Percentiles rank a stretch among this genome's conserved stretches.
These are phyloP conservation scores for Cutaneotrichosporon dermatis DNA, from an alignment of 1,284 basidiomycete genomes.

Conservation along the genomic window DNA sequence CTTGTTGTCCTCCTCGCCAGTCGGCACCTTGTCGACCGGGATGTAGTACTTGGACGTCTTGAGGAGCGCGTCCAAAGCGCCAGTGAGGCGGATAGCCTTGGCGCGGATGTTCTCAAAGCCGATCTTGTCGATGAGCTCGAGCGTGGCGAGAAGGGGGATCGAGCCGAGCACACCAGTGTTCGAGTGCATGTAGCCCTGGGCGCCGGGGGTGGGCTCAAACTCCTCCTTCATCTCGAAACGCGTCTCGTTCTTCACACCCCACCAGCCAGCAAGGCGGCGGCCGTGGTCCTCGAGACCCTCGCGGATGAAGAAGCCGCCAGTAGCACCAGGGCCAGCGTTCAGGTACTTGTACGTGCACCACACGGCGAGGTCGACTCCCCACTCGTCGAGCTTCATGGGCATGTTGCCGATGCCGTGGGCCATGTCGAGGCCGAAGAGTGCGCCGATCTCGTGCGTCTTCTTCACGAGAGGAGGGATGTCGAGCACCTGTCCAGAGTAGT, in stretches of 20 bases:
- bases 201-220: constrained; percentile 80
- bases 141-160: constrained; percentile 71
- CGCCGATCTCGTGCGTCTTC: constrained; percentile 74
- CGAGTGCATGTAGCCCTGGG: constrained; percentile 92
- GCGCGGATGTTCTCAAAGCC: constrained; percentile 65
- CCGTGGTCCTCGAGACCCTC: constrained; percentile 42
- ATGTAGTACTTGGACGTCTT: constrained; percentile 59
- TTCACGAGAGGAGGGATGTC: constrained; percentile 76
- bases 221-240: constrained; percentile 84
- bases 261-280: constrained; percentile 87
- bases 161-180: constrained; percentile 81
- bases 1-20: constrained; percentile 11
- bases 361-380: constrained; percentile 93
- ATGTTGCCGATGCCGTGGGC: constrained; percentile 96
- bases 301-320: constrained; percentile 63
- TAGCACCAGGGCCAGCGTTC: constrained; percentile 90
- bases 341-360: constrained; percentile 99
- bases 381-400: constrained; percentile 79
- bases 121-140: constrained; percentile 73
- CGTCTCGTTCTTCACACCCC: constrained; percentile 83
- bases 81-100: constrained; percentile 68
- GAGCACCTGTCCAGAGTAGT: constrained; percentile 96
- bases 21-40: constrained; percentile 27
- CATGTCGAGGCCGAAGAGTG: constrained; percentile 90
- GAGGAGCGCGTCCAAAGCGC: constrained; percentile 64